Evolutionary conservation across 2,329 filamentous ascomycete species (phyloP).

Genomic region (Talaromyces amestolkiae): DNA sequence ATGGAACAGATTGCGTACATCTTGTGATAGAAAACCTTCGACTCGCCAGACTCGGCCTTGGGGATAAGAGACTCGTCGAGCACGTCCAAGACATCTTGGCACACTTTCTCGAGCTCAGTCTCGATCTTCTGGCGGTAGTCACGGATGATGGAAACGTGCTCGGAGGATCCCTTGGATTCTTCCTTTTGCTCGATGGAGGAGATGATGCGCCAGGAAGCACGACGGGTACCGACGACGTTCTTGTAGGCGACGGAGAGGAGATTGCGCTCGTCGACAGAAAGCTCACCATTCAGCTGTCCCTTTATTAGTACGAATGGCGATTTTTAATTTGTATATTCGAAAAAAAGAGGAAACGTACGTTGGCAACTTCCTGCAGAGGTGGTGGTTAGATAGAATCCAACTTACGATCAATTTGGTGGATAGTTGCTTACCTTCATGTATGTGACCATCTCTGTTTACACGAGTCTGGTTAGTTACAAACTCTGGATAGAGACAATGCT

Average conservation of each 20-base stretch:
- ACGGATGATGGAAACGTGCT: slow-evolving; percentile 88
- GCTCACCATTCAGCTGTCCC: slow-evolving; percentile 61
- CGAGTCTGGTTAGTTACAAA: slow-evolving; percentile 22
- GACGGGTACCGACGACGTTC: slow-evolving; percentile 95
- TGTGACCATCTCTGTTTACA: slow-evolving; percentile 77
- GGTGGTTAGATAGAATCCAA: background rate
- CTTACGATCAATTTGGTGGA: slow-evolving; percentile 9
- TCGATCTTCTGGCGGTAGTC: slow-evolving; percentile 99
- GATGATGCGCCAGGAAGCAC: slow-evolving; percentile 97
- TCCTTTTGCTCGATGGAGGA: slow-evolving; percentile 99
- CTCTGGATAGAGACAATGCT: background rate
- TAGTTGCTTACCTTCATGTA: slow-evolving; percentile 80
- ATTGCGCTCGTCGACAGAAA: slow-evolving; percentile 82
- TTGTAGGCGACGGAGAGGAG: slow-evolving; percentile 97
- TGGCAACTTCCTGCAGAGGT: slow-evolving; percentile 76
- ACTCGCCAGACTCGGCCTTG: slow-evolving; percentile 91
- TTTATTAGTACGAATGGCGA: slow-evolving; percentile 22
- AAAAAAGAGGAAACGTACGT: slow-evolving; percentile 54
- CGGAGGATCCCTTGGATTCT: slow-evolving; percentile 95
- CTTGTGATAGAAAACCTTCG: slow-evolving; percentile 99
- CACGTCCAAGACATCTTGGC: slow-evolving; percentile 93
- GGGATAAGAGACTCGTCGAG: slow-evolving; percentile 92
- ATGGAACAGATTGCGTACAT: slow-evolving; percentile 61
- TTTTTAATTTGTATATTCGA: background rate
- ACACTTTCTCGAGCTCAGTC: slow-evolving; percentile 93